Evolutionary conservation across 1,284 basidiomycete species (phyloP).

Genomic region (Sporisorium graminicola): DNA sequence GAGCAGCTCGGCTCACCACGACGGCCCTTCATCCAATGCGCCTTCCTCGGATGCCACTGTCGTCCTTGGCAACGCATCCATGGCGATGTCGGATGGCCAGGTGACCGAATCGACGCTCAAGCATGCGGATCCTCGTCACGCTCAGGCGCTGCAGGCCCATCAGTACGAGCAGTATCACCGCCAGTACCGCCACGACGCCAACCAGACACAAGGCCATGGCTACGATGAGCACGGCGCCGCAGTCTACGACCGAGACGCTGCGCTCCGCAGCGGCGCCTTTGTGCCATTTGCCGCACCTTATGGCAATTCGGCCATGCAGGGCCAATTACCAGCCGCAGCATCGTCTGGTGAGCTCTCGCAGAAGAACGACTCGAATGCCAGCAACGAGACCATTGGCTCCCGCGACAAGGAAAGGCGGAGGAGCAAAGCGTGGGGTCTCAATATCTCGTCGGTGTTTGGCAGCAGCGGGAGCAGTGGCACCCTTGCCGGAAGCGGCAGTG

Average conservation of each 20-base stretch:
- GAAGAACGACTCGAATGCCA: conserved; percentile 44
- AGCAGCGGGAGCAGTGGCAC: conserved; percentile 33
- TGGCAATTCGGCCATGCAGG: conserved; percentile 6
- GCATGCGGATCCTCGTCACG: conserved; percentile 21
- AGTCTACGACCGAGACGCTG: conserved; percentile 25
- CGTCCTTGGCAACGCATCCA: conserved; percentile 26
- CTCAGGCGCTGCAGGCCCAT: conserved; percentile 35
- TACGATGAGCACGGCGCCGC: conserved; percentile 39
- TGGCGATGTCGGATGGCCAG: conserved; percentile 29
- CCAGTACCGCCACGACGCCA: conserved; percentile 28
- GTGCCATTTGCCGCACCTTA: conserved; percentile 17
- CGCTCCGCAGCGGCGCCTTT: conserved; percentile 18
- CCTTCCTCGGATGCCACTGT: conserved; percentile 32
- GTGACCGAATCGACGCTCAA: conserved; percentile 34
- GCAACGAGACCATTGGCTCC: conserved; percentile 53
- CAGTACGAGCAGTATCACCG: conserved; percentile 49
- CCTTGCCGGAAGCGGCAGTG: conserved; percentile 22
- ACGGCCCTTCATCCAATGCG: conserved; percentile 23
- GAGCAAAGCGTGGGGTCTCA: conserved; percentile 58
- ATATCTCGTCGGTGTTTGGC: conserved; percentile 48
- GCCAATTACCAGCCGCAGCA: conserved; percentile 14
- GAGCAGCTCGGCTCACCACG: conserved; percentile 44
- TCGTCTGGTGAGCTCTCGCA: conserved; percentile 48
- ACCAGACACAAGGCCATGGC: conserved; percentile 13
- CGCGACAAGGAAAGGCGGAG: conserved; percentile 44